phyloP scores from a whole-genome alignment of 2,329 filamentous ascomycete species.

The Aspergillus felis region DNA sequence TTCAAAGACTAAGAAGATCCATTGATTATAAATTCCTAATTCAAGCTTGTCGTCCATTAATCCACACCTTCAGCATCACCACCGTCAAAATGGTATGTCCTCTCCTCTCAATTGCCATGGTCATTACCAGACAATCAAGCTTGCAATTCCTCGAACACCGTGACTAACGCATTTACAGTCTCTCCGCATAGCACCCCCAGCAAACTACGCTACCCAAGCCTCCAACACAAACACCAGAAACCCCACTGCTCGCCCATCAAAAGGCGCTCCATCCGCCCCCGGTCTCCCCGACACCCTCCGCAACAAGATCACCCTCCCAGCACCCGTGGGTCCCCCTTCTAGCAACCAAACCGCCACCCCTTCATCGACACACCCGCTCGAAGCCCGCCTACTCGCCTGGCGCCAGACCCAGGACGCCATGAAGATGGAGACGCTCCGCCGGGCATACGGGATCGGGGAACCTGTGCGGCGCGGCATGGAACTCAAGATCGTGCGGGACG shows the following conservation, averaged over 20 bases:
- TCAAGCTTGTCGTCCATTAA: conserved; percentile 11
- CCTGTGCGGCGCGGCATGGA: conserved; percentile 93
- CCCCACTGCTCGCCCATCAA: conserved; percentile 52
- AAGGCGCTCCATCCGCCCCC: conserved; percentile 81
- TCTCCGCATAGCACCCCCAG: conserved; percentile 80
- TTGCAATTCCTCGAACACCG: not conserved
- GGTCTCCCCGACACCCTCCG: conserved; percentile 93
- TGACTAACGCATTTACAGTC: conserved; percentile 52
- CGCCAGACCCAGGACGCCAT: conserved; percentile 80
- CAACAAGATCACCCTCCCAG: conserved; percentile 67
- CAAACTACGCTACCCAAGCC: conserved; percentile 62
- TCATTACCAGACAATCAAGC: not conserved
- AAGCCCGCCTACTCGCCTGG: conserved; percentile 85
- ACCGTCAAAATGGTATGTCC: conserved; percentile 29
- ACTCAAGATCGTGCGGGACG: conserved; percentile 76
- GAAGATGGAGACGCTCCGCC: conserved; percentile 83
- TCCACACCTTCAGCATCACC: not conserved
- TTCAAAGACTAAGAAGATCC: not conserved
- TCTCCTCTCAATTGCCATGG: conserved; percentile 5
- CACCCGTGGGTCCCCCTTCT: conserved; percentile 45
- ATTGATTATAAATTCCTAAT: conserved; percentile 11
- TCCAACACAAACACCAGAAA: conserved; percentile 60
- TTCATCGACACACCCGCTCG: conserved; percentile 80
- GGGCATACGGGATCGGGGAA: conserved; percentile 87
- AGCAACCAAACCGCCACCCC: conserved; percentile 41